Conservation (phyloP, 1,284 basidiomycete genomes). For the Ustilago curta region DNA sequence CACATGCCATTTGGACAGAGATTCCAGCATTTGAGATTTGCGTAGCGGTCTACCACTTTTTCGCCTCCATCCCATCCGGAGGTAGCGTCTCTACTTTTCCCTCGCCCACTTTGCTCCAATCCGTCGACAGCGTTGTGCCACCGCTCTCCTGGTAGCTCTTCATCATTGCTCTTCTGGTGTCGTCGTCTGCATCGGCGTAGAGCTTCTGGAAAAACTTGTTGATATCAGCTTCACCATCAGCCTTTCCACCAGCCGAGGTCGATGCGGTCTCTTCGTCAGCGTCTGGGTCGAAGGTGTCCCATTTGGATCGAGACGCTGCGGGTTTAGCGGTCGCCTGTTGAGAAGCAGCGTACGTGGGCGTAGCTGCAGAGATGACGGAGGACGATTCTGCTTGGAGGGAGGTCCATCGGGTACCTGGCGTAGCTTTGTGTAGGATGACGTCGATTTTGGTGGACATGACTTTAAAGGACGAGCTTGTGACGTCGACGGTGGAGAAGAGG, state of each 20-base stretch:
- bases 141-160: conserved; percentile 66
- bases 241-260: conserved; percentile 10
- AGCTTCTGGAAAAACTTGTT: conserved; percentile 67
- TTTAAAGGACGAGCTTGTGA: conserved; percentile 37
- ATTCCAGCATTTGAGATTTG: neutral
- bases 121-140: conserved; percentile 65
- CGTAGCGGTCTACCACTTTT: conserved; percentile 41
- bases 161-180: conserved; percentile 67
- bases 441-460: conserved; percentile 61
- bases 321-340: conserved; percentile 10
- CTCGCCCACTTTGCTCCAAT: conserved; percentile 66
- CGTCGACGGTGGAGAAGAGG: conserved; percentile 43
- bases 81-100: conserved; percentile 42
- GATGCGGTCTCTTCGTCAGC: conserved; percentile 37
- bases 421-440: conserved; percentile 53
- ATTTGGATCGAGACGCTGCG: conserved; percentile 52
- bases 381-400: conserved; percentile 14
- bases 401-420: conserved; percentile 48
- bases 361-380: conserved; percentile 13
- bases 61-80: conserved; percentile 65
- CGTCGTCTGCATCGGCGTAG: conserved; percentile 65
- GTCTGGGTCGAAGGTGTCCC: conserved; percentile 59
- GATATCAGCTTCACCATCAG: conserved; percentile 50
- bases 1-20: neutral
- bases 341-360: conserved; percentile 18